A percentile compares a stretch with the other conserved stretches of the same genome.
Evolutionary conservation across 352 stramenopile genomes (phyloP).

Genomic region (Halophytophthora batemanensis): DNA sequence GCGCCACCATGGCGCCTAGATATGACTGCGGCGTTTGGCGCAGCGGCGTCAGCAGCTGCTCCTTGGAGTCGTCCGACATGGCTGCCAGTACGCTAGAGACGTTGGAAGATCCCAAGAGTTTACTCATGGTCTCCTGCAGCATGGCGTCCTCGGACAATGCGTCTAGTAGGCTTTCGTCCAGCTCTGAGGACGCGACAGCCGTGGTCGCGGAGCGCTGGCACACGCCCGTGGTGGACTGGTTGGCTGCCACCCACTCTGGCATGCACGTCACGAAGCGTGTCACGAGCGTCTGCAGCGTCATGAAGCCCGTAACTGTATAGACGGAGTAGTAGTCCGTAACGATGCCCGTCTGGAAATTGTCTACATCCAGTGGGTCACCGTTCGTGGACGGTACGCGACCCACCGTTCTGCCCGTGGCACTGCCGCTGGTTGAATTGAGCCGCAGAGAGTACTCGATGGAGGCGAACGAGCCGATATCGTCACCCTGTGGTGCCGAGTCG

Average conservation of each 20-base stretch:
- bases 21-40: constrained; percentile 46
- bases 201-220: constrained; percentile 44
- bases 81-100: constrained; percentile 20
- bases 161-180: constrained; percentile 34
- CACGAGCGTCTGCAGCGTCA: constrained; percentile 62
- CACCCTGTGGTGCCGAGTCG: constrained; percentile 27
- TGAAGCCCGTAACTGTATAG: constrained; percentile 52
- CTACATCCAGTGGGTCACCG: constrained; percentile 26
- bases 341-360: constrained; percentile 36
- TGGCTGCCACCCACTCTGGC: constrained; percentile 40
- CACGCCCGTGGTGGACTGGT: constrained; percentile 33
- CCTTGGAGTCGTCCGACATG: constrained; percentile 18
- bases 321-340: constrained; percentile 34
- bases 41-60: constrained; percentile 27
- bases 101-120: constrained; percentile 11
- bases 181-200: constrained; percentile 12
- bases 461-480: constrained; percentile 34
- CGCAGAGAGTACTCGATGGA: constrained; percentile 60
- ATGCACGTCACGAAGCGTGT: constrained; percentile 59
- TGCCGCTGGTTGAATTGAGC: constrained; percentile 45
- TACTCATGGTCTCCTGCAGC: constrained; percentile 33
- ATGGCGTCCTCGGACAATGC: constrained; percentile 36
- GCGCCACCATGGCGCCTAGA: constrained; percentile 23
- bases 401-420: constrained; percentile 17
- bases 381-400: constrained; percentile 30